Evolutionary conservation across 495 filamentous ascomycete species (phyloP).

Genomic region (Lepidopterella palustris): DNA sequence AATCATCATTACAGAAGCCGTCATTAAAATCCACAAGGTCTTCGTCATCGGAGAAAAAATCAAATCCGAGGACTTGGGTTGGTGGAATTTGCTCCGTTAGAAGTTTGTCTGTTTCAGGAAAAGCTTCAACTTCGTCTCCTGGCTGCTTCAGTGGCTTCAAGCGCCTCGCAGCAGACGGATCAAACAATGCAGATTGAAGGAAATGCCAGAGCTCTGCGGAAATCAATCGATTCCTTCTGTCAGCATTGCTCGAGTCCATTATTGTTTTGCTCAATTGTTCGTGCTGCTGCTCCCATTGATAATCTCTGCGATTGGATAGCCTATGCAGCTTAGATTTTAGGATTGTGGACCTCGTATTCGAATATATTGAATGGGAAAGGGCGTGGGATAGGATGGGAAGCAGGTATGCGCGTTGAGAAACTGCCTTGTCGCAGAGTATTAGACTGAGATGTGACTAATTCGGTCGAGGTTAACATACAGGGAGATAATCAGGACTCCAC

Average conservation of each 20-base stretch:
- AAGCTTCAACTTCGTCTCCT: neutral
- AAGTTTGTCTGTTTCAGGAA: neutral
- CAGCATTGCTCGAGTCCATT: neutral
- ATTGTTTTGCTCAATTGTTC: neutral
- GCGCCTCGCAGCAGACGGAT: neutral
- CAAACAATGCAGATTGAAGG: neutral
- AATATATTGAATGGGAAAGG: slow-evolving; percentile 3
- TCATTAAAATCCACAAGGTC: neutral
- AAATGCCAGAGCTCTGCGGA: neutral
- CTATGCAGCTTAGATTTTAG: slow-evolving; percentile 14
- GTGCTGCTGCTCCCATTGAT: neutral
- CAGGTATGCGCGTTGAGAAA: slow-evolving; percentile 28
- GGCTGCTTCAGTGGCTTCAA: neutral
- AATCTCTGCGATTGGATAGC: neutral
- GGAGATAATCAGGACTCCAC: slow-evolving; percentile 30
- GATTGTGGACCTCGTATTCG: slow-evolving; percentile 7
- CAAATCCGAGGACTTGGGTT: neutral
- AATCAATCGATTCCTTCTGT: neutral
- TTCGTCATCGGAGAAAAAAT: neutral
- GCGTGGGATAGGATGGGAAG: slow-evolving; percentile 31
- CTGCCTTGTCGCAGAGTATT: slow-evolving; percentile 13
- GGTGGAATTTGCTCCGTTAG: neutral
- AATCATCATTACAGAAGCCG: neutral
- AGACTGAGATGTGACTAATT: neutral
- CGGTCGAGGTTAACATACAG: neutral